These are phyloP conservation scores for Fraxinus latifolia DNA, from an alignment of 305 asterid species.

Conservation along the genomic window DNA sequence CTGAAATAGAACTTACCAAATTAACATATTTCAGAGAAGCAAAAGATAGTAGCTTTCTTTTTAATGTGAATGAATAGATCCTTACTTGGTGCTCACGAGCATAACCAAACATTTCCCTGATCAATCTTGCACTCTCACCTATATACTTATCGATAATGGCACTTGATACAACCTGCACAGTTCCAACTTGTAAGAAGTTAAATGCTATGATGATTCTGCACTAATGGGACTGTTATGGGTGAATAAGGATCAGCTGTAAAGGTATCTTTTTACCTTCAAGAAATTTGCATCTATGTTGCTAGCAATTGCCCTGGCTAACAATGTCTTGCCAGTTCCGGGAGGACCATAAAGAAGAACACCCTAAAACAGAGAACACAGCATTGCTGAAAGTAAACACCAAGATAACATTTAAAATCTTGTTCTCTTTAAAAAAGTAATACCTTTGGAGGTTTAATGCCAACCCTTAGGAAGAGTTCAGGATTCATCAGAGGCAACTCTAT, in stretches of 20 bases:
- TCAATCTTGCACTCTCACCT: constrained; percentile 95
- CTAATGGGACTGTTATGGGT: background rate
- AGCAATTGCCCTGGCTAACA: constrained; percentile 95
- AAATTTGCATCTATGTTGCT: constrained; percentile 95
- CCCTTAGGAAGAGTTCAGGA: constrained; percentile 91
- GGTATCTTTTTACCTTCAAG: constrained; percentile 52
- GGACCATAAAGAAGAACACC: constrained; percentile 98
- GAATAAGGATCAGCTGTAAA: background rate
- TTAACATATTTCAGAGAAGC: background rate
- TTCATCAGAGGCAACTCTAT: constrained; percentile 90
- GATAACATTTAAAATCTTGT: background rate
- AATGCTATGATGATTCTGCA: background rate
- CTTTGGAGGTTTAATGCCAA: constrained; percentile 96
- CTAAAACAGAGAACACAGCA: constrained; percentile 35
- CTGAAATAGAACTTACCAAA: constrained; percentile 4
- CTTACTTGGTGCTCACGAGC: constrained; percentile 97
- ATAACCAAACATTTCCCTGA: constrained; percentile 93
- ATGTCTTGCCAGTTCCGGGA: constrained; percentile 96
- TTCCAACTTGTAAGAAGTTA: constrained; percentile 20
- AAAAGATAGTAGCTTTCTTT: background rate
- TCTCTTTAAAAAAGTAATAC: constrained; percentile 25
- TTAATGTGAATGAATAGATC: background rate
- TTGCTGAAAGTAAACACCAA: constrained; percentile 13
- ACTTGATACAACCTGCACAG: constrained; percentile 90
- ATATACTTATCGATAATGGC: constrained; percentile 95